These are phyloP conservation scores for Diaporthe aspalathi DNA, from an alignment of 2,329 filamentous ascomycete species.

Conservation along the genomic window DNA sequence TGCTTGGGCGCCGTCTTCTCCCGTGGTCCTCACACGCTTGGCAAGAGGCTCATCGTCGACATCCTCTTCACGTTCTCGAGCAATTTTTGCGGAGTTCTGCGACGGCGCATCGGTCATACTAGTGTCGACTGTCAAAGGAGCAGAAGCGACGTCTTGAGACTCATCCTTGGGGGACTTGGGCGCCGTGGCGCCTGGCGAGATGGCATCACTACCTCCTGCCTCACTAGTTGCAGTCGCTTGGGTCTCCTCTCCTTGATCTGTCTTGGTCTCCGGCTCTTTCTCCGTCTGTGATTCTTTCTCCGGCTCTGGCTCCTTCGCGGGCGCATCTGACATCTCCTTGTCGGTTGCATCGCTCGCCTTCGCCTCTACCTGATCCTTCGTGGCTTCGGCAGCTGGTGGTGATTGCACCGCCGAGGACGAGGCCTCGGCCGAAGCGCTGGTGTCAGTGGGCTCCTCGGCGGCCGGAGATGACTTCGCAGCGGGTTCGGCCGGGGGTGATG, in stretches of 20 bases:
- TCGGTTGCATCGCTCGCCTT: background rate
- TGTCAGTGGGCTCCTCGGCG: background rate
- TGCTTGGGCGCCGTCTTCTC: conserved; percentile 47
- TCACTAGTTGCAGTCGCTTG: conserved; percentile 43
- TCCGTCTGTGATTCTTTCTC: background rate
- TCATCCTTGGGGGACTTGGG: conserved; percentile 54
- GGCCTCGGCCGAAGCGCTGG: conserved; percentile 1
- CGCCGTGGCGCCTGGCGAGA: conserved; percentile 51
- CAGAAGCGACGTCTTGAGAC: conserved; percentile 46
- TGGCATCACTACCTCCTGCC: conserved; percentile 49
- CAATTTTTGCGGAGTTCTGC: conserved; percentile 65
- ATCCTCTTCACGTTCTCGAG: conserved; percentile 84
- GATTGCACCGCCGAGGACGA: conserved; percentile 1
- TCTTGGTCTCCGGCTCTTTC: background rate
- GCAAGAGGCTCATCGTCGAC: conserved; percentile 73
- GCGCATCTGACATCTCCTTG: conserved; percentile 8
- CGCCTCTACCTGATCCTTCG: conserved; percentile 10
- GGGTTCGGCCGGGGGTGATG: conserved; percentile 36
- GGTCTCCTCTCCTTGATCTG: conserved; percentile 41
- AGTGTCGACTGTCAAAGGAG: conserved; percentile 50
- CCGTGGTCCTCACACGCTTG: conserved; percentile 79
- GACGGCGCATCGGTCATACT: conserved; percentile 57
- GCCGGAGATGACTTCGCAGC: conserved; percentile 10
- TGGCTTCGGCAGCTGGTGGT: background rate
- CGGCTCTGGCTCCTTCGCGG: background rate